Percentiles rank a stretch among this genome's conserved stretches.
Evolutionary conservation across 1,284 basidiomycete genomes (phyloP).

Genomic region (Leucoagaricus sp.): DNA sequence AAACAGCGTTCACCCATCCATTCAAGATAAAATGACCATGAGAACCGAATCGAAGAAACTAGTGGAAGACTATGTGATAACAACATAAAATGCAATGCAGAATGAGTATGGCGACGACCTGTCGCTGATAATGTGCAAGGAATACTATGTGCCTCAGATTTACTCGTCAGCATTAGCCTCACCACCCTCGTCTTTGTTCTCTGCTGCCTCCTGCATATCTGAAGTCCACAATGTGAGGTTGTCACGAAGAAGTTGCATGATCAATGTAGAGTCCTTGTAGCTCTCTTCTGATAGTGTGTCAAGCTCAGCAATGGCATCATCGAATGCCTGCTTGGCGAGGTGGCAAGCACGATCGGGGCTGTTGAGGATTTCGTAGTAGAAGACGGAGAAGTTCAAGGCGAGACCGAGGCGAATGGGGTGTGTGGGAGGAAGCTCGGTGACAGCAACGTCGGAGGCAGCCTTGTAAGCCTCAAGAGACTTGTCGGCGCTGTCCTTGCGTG

Average conservation of each 20-base stretch:
- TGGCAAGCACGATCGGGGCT: slow-evolving; percentile 99
- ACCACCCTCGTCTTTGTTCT: slow-evolving; percentile 63
- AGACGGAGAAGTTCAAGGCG: slow-evolving; percentile 99
- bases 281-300: slow-evolving; percentile 99
- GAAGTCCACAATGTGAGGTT: slow-evolving; percentile 99
- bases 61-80: slow-evolving; percentile 18
- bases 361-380: slow-evolving; percentile 99
- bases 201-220: slow-evolving; percentile 88
- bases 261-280: slow-evolving; percentile 98
- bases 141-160: slow-evolving; percentile 16
- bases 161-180: slow-evolving; percentile 63
- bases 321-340: slow-evolving; percentile 99
- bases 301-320: slow-evolving; percentile 99
- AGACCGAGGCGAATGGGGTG: slow-evolving; percentile 99
- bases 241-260: slow-evolving; percentile 99
- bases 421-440: slow-evolving; percentile 96
- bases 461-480: slow-evolving; percentile 99
- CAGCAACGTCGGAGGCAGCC: slow-evolving; percentile 97
- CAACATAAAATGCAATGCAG: slow-evolving; percentile 14
- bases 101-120: slow-evolving; percentile 12
- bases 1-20: slow-evolving; percentile 13
- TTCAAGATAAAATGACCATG: slow-evolving; percentile 16
- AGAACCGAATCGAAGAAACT: slow-evolving; percentile 13
- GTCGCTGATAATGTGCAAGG: slow-evolving; percentile 6
- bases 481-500: slow-evolving; percentile 98